These are phyloP conservation scores for Gaertneriomyces semiglobifer DNA, from an alignment of 192 early-diverging fungal species.

Conservation along the genomic window DNA sequence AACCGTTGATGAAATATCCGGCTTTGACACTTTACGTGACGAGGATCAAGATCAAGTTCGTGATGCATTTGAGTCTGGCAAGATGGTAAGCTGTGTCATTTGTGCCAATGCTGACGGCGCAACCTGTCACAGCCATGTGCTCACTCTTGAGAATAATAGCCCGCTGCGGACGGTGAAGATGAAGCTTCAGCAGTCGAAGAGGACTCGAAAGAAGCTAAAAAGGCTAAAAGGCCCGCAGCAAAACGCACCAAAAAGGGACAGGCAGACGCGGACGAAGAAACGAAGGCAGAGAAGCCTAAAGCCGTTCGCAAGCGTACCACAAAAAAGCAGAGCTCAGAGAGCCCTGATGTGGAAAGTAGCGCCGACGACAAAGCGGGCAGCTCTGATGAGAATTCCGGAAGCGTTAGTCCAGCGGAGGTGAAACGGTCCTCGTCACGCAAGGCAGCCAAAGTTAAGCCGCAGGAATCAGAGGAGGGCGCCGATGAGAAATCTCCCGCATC, in stretches of 20 bases:
- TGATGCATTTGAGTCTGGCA: slow-evolving; percentile 1
- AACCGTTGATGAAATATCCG: not conserved
- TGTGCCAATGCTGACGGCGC: not conserved
- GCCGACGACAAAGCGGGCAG: no score
- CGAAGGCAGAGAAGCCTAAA: not conserved
- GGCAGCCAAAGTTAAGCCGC: not conserved
- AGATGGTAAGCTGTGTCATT: not conserved
- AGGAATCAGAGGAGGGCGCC: not conserved
- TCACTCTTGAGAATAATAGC: not conserved
- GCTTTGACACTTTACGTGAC: not conserved
- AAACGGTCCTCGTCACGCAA: not conserved
- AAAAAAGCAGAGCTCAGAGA: not conserved
- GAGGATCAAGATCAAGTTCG: not conserved
- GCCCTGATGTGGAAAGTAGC: not conserved
- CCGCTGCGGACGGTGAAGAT: not conserved
- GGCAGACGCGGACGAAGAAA: not conserved
- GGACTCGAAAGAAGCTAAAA: not conserved
- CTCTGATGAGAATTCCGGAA: no score
- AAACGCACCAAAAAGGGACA: not conserved
- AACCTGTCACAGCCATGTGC: not conserved
- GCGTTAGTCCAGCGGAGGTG: not conserved
- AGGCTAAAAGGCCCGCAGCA: not conserved
- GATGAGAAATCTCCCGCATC: not conserved
- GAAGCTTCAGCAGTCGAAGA: not conserved
- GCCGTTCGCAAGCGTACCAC: not conserved